A percentile compares a stretch with the other conserved stretches of the same genome.
Conservation (phyloP, 2,329 filamentous ascomycete genomes). For the Diaporthe nobilis region DNA sequence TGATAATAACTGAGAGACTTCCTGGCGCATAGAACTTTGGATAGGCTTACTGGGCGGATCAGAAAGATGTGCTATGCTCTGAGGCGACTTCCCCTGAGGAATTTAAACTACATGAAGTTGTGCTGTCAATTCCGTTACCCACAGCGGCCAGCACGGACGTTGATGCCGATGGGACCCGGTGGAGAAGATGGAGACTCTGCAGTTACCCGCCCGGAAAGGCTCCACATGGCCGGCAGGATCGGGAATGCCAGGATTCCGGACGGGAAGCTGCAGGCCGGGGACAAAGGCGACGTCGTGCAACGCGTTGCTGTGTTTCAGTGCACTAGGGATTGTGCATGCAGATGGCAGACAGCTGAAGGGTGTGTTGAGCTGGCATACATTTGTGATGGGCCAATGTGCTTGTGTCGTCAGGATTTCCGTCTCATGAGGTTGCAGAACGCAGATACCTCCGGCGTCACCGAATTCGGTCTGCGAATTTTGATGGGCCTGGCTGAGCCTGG, state of each 20-base stretch:
- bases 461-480: constrained; percentile 1
- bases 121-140: background rate
- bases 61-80: background rate
- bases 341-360: background rate
- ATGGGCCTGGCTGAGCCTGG: constrained; percentile 2
- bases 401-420: background rate
- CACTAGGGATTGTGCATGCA: background rate
- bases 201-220: background rate
- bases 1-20: background rate
- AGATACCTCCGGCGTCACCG: background rate
- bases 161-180: constrained; percentile 2
- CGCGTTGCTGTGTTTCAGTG: background rate
- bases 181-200: constrained; percentile 15
- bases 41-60: background rate
- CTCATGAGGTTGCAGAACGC: background rate
- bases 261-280: constrained; percentile 16
- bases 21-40: background rate
- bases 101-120: background rate
- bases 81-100: background rate
- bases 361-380: background rate
- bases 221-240: constrained; percentile 7
- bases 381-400: background rate
- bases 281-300: constrained; percentile 9
- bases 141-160: background rate
- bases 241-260: constrained; percentile 3